Evolutionary conservation across 345 rosid species (phyloP).

Genomic region (Eucalyptus sp.): DNA sequence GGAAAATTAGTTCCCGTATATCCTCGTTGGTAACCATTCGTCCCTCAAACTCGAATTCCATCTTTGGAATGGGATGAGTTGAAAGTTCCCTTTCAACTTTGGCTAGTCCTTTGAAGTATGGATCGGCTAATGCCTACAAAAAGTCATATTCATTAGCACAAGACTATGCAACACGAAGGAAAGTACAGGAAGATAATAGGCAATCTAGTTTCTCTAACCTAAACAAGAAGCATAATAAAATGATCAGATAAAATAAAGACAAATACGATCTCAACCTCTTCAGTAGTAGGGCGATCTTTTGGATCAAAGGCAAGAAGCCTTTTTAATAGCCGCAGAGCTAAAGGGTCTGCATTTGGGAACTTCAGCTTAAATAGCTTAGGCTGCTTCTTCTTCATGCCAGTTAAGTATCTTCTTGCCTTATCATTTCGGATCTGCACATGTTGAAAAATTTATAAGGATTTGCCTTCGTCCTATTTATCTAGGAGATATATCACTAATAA

Average conservation of each 20-base stretch:
- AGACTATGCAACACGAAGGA: neutral
- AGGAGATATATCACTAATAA: neutral
- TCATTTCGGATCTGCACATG: conserved; percentile 63
- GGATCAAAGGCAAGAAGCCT: conserved; percentile 86
- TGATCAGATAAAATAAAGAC: neutral
- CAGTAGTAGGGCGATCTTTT: conserved; percentile 78
- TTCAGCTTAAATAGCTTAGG: conserved; percentile 52
- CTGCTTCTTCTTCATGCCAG: conserved; percentile 79
- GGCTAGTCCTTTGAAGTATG: conserved; percentile 78
- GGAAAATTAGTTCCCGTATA: conserved; percentile 64
- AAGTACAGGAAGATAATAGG: neutral
- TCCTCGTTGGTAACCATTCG: conserved; percentile 82
- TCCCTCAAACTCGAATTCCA: conserved; percentile 93
- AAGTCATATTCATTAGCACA: neutral
- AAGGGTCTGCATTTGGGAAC: conserved; percentile 76
- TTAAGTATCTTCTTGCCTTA: conserved; percentile 83
- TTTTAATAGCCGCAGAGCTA: conserved; percentile 53
- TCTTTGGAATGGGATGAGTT: conserved; percentile 72
- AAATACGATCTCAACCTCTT: conserved; percentile 33
- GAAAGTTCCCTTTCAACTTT: conserved; percentile 89
- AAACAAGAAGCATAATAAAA: neutral
- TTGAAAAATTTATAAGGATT: neutral
- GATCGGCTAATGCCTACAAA: conserved; percentile 69
- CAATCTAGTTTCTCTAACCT: neutral
- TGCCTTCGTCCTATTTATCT: neutral